Conservation (phyloP, 2,329 filamentous ascomycete species). For the Xylaria hypoxylon region DNA sequence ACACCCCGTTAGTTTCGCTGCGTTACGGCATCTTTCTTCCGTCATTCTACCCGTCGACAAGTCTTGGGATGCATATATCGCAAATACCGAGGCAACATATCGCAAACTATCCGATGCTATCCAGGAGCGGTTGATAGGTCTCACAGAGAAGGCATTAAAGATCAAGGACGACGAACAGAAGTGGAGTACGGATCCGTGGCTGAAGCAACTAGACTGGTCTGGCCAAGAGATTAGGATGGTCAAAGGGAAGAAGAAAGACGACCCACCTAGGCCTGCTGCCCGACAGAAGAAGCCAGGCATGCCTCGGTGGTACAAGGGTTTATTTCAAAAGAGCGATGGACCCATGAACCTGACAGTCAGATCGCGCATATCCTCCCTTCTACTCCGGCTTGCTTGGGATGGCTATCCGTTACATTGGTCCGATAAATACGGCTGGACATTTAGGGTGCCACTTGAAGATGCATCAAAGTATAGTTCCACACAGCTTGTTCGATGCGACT, state of each 20-base stretch:
- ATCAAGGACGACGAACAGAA: constrained; percentile 75
- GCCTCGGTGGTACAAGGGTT: constrained; percentile 95
- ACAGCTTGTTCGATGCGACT: constrained; percentile 79
- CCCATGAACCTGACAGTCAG: constrained; percentile 85
- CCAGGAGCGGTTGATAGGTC: constrained; percentile 75
- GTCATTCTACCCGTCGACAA: constrained; percentile 92
- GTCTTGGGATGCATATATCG: constrained; percentile 87
- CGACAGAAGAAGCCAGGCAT: constrained; percentile 94
- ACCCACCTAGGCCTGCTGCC: constrained; percentile 79
- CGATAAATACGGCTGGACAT: constrained; percentile 92
- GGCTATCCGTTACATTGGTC: constrained; percentile 93
- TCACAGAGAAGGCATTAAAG: constrained; percentile 82
- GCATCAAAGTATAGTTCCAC: constrained; percentile 74
- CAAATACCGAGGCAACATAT: constrained; percentile 87
- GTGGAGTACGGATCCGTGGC: constrained; percentile 87
- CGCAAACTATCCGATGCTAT: constrained; percentile 81
- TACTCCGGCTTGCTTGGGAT: constrained; percentile 89
- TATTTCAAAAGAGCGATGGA: constrained; percentile 76
- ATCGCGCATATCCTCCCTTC: constrained; percentile 85
- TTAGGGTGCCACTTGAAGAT: constrained; percentile 75
- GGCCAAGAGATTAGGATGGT: constrained; percentile 91
- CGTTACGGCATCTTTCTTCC: constrained; percentile 89
- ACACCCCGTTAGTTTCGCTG: constrained; percentile 96
- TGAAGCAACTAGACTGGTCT: constrained; percentile 94
- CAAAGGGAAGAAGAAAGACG: constrained; percentile 89